A percentile compares a stretch with the other conserved stretches of the same genome.
These are phyloP conservation scores for Harrya chromipes DNA, from an alignment of 768 basidiomycete species.

Conservation along the genomic window DNA sequence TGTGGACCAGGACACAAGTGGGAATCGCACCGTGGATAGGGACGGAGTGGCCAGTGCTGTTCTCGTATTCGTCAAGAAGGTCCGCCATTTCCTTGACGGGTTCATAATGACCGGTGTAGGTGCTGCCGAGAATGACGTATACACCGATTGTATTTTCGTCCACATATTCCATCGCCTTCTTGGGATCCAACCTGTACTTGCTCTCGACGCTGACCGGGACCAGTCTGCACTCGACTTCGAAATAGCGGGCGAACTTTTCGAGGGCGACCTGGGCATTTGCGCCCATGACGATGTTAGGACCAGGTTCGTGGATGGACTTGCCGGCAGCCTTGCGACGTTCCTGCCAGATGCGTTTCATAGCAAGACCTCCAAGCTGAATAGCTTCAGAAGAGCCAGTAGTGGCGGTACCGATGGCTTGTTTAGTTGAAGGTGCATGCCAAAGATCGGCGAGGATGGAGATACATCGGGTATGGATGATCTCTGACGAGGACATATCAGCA, in stretches of 20 bases:
- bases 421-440: slow-evolving; percentile 59
- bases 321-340: slow-evolving; percentile 61
- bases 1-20: slow-evolving; percentile 23
- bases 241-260: slow-evolving; percentile 68
- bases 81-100: slow-evolving; percentile 84
- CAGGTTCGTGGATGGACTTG: slow-evolving; percentile 63
- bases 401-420: slow-evolving; percentile 61
- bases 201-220: slow-evolving; percentile 64
- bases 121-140: slow-evolving; percentile 59
- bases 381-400: slow-evolving; percentile 72
- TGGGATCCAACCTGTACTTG: slow-evolving; percentile 75
- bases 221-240: slow-evolving; percentile 61
- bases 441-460: slow-evolving; percentile 61
- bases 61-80: slow-evolving; percentile 59
- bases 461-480: slow-evolving; percentile 44
- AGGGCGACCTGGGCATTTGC: slow-evolving; percentile 70
- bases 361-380: slow-evolving; percentile 69
- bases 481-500: slow-evolving; percentile 14
- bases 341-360: slow-evolving; percentile 72
- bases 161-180: slow-evolving; percentile 58
- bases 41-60: slow-evolving; percentile 39
- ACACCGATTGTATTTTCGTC: slow-evolving; percentile 75
- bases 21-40: slow-evolving; percentile 38
- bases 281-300: slow-evolving; percentile 63
- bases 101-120: slow-evolving; percentile 62